Conservation (phyloP, 73 alveolate genomes). For the Paramecium biaurelia region DNA sequence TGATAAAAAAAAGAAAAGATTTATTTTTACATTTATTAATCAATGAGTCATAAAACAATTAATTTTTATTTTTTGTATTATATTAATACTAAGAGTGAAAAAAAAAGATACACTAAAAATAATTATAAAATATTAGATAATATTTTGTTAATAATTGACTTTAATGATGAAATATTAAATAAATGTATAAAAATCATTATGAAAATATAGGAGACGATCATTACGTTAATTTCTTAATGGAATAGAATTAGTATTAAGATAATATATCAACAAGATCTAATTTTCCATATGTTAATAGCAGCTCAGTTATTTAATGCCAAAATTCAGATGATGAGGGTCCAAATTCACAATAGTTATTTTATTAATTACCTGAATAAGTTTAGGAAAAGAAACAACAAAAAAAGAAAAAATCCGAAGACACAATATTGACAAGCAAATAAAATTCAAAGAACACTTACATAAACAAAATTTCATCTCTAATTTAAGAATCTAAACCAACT, state of each 20-base stretch:
- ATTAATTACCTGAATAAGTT: not conserved
- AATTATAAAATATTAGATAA: not conserved
- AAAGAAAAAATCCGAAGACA: not conserved
- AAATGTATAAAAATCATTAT: not conserved
- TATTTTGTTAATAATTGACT: not conserved
- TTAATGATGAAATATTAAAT: not conserved
- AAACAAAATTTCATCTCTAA: conserved; percentile 42
- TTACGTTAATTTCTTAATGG: not conserved
- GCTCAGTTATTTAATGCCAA: not conserved
- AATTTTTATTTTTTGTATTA: not conserved
- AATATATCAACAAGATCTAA: not conserved
- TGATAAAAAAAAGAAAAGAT: too few relatives aligned
- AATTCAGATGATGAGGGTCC: not conserved
- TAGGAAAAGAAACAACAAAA: not conserved
- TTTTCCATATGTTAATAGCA: not conserved
- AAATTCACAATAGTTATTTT: not conserved
- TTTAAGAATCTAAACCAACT: not conserved
- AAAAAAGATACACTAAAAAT: not conserved
- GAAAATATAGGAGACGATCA: not conserved
- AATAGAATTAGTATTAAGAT: not conserved
- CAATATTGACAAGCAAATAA: not conserved
- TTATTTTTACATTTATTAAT: not conserved
- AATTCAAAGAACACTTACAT: conserved; percentile 45
- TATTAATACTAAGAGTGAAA: not conserved
- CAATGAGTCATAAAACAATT: too few relatives aligned